Evolutionary conservation across 148 eudicot genomes (phyloP).

Genomic region (Rhododendron kiyosumense): DNA sequence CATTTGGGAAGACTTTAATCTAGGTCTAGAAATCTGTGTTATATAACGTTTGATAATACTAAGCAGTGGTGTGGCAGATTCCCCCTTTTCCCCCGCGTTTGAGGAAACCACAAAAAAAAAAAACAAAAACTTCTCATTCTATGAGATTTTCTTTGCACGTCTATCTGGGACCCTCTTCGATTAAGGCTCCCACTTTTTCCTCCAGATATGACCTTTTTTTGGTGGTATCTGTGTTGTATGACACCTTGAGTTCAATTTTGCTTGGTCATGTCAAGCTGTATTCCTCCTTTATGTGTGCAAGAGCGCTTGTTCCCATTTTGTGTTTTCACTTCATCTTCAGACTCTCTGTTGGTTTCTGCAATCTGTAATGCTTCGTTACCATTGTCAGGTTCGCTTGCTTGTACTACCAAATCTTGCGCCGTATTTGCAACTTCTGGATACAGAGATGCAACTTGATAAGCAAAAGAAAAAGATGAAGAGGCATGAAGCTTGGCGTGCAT

Average conservation of each 20-base stretch:
- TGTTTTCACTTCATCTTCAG: not conserved
- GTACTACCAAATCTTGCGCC: constrained; percentile 64
- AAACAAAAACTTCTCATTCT: not conserved
- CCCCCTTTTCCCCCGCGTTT: not conserved
- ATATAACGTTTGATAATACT: not conserved
- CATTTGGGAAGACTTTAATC: not conserved
- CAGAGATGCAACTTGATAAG: constrained; percentile 57
- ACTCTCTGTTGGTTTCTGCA: not conserved
- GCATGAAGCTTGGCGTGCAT: constrained; percentile 76
- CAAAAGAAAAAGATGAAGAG: constrained; percentile 71
- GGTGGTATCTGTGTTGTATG: not conserved
- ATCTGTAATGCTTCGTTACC: not conserved
- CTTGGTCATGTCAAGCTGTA: not conserved
- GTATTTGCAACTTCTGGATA: constrained; percentile 60
- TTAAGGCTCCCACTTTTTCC: not conserved
- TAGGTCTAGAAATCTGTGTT: not conserved
- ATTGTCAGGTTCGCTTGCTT: constrained; percentile 52
- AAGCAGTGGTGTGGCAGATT: not conserved
- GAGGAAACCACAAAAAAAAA: not conserved
- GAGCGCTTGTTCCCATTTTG: not conserved
- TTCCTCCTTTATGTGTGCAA: not conserved
- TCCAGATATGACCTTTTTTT: not conserved
- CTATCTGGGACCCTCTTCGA: not conserved
- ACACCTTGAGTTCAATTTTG: not conserved
- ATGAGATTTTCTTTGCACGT: not conserved